Evolutionary conservation across 306 rosid species (phyloP).

Genomic region (Sindora glabra): DNA sequence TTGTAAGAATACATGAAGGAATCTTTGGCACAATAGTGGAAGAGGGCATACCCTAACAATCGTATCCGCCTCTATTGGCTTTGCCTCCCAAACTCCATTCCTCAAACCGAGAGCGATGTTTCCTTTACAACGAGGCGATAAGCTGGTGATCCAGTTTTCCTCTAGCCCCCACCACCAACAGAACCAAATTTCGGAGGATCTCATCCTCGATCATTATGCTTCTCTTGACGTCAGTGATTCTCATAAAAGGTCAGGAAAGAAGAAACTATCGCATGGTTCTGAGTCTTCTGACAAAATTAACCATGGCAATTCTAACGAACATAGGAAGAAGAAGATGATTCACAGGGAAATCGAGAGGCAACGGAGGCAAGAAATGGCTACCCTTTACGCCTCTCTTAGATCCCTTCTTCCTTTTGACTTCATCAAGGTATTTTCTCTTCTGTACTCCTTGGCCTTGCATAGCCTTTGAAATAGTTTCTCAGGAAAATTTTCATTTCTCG

Average conservation of each 20-base stretch:
- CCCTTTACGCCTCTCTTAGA: slow-evolving; percentile 48
- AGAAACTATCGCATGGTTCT: neutral
- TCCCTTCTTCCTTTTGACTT: slow-evolving; percentile 42
- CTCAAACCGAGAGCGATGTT: slow-evolving; percentile 23
- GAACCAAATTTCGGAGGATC: slow-evolving; percentile 40
- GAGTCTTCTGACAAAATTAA: too few species aligned
- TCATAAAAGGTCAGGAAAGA: neutral
- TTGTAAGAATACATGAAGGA: slow-evolving; percentile 5
- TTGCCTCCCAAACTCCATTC: neutral
- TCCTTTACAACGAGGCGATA: slow-evolving; percentile 62
- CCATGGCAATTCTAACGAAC: slow-evolving; percentile 6
- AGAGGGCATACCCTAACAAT: slow-evolving; percentile 17
- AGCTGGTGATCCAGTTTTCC: slow-evolving; percentile 55
- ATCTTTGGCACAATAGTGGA: slow-evolving; percentile 15
- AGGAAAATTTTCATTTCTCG: too few species aligned
- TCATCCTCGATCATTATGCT: slow-evolving; percentile 33
- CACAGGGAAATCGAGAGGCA: slow-evolving; percentile 59
- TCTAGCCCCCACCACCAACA: slow-evolving; percentile 34
- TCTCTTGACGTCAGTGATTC: slow-evolving; percentile 20
- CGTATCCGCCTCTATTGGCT: slow-evolving; percentile 14
- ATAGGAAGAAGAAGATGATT: slow-evolving; percentile 31
- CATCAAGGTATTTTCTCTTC: too few species aligned
- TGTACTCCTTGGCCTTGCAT: too few species aligned
- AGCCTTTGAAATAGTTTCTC: too few species aligned
- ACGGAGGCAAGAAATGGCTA: slow-evolving; percentile 74